Evolutionary conservation across 2,329 filamentous ascomycete species (phyloP).

Genomic region (Venturia carpophila): DNA sequence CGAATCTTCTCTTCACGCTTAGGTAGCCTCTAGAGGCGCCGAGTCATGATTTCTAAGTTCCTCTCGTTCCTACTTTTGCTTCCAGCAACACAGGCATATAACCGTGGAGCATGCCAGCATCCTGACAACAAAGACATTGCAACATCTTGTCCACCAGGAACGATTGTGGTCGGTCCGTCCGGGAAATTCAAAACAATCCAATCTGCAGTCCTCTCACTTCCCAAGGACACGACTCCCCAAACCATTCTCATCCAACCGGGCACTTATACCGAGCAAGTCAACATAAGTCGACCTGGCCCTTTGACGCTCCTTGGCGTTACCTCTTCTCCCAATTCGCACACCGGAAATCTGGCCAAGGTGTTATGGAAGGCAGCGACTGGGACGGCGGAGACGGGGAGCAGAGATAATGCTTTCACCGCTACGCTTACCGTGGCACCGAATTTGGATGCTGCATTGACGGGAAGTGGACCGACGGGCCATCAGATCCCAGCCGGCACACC

Average conservation of each 20-base stretch:
- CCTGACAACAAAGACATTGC: neutral
- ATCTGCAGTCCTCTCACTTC: slow-evolving; percentile 41
- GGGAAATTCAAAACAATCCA: slow-evolving; percentile 31
- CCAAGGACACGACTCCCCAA: slow-evolving; percentile 38
- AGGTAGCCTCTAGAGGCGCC: too few species aligned
- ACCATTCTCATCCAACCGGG: slow-evolving; percentile 55
- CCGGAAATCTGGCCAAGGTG: slow-evolving; percentile 47
- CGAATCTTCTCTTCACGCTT: neutral
- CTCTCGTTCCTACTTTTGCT: neutral
- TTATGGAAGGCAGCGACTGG: slow-evolving; percentile 51
- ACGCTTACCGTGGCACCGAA: slow-evolving; percentile 57
- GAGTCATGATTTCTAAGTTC: neutral
- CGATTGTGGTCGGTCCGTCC: slow-evolving; percentile 27
- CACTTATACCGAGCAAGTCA: slow-evolving; percentile 56
- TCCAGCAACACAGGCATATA: neutral
- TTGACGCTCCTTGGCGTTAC: slow-evolving; percentile 56
- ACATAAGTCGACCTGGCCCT: slow-evolving; percentile 54
- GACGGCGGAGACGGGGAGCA: slow-evolving; percentile 33
- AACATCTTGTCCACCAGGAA: slow-evolving; percentile 28
- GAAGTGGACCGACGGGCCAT: slow-evolving; percentile 54
- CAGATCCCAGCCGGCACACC: slow-evolving; percentile 53
- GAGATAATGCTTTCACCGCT: slow-evolving; percentile 56
- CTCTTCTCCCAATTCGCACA: slow-evolving; percentile 38
- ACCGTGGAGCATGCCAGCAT: slow-evolving; percentile 12
- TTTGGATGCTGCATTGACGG: slow-evolving; percentile 54